A percentile compares a stretch with the other conserved stretches of the same genome.
Evolutionary conservation across 2,329 filamentous ascomycete species (phyloP).

Genomic region (Colletotrichum abscissum): DNA sequence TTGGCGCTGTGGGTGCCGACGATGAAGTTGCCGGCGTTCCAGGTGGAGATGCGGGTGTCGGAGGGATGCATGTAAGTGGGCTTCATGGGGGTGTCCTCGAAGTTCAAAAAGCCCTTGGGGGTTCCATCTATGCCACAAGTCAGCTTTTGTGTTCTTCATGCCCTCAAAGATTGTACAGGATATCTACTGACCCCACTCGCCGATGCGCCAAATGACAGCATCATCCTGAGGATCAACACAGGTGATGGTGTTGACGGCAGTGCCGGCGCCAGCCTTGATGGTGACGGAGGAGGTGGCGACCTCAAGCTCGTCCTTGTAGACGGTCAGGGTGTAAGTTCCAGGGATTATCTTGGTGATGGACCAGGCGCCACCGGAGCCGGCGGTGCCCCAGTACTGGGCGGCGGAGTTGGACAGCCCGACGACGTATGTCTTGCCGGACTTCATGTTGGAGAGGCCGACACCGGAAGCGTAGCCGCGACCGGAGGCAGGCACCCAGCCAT

Average conservation of each 20-base stretch:
- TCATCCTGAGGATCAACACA: constrained; percentile 46
- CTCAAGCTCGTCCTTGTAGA: constrained; percentile 48
- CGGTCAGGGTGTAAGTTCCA: constrained; percentile 46
- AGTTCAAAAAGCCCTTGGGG: constrained; percentile 47
- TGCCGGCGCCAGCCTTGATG: constrained; percentile 43
- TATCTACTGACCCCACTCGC: constrained; percentile 42
- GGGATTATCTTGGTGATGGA: constrained; percentile 44
- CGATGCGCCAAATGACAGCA: constrained; percentile 48
- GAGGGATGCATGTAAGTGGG: constrained; percentile 55
- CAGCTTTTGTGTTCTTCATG: background rate
- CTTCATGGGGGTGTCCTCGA: constrained; percentile 51
- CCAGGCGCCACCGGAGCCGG: constrained; percentile 42
- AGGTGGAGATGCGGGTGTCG: constrained; percentile 43
- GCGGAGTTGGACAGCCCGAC: constrained; percentile 47
- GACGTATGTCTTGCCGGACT: constrained; percentile 50
- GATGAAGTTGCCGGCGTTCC: constrained; percentile 47
- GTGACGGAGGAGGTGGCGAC: constrained; percentile 42
- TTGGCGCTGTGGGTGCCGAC: constrained; percentile 47
- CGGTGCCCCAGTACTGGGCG: constrained; percentile 50
- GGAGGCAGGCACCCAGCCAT: constrained; percentile 45
- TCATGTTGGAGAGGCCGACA: constrained; percentile 49
- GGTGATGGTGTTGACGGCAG: constrained; percentile 44
- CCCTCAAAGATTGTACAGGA: background rate
- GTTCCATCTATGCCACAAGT: constrained; percentile 40
- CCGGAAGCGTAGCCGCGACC: constrained; percentile 44